phyloP scores from a whole-genome alignment of 1,139 yeast species.

The Diutina pseudorugosa region DNA sequence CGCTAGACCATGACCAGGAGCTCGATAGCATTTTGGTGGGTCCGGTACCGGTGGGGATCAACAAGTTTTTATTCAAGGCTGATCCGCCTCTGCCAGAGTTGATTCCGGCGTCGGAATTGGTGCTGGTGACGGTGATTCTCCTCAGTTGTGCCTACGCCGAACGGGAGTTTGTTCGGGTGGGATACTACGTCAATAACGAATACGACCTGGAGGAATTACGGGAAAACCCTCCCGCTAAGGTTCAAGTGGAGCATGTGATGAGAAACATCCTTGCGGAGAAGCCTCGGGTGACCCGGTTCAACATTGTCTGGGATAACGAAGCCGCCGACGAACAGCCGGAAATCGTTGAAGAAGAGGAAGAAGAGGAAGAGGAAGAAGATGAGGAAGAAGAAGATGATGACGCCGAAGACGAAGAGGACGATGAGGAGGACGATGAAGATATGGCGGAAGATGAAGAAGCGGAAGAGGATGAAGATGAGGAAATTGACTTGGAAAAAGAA shows the following conservation, averaged over 20 bases:
- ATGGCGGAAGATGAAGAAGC: conserved; percentile 35
- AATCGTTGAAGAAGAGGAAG: conserved; percentile 35
- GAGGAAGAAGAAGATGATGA: conserved; percentile 19
- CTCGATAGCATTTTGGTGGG: conserved; percentile 91
- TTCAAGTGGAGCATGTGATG: conserved; percentile 88
- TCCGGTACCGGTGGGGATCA: conserved; percentile 95
- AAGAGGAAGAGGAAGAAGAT: conserved; percentile 52
- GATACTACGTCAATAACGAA: conserved; percentile 94
- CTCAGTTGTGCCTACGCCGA: conserved; percentile 89
- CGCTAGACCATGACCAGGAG: conserved; percentile 93
- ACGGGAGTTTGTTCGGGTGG: conserved; percentile 91
- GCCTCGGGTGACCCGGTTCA: conserved; percentile 93
- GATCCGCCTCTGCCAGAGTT: conserved; percentile 95
- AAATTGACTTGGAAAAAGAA: conserved; percentile 21
- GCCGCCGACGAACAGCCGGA: conserved; percentile 65
- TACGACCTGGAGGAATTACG: conserved; percentile 87
- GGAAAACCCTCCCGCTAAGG: conserved; percentile 89
- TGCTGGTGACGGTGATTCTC: conserved; percentile 85
- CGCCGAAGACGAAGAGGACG: conserved; percentile 28
- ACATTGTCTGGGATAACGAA: conserved; percentile 85
- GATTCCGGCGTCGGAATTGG: conserved; percentile 91
- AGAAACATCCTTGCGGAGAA: conserved; percentile 92
- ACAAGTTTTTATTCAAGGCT: conserved; percentile 84
- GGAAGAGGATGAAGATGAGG: conserved; percentile 26
- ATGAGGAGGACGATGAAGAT: conserved; percentile 38